Evolutionary conservation across 495 filamentous ascomycete genomes (phyloP).

Genomic region (Xylaria palmicola): DNA sequence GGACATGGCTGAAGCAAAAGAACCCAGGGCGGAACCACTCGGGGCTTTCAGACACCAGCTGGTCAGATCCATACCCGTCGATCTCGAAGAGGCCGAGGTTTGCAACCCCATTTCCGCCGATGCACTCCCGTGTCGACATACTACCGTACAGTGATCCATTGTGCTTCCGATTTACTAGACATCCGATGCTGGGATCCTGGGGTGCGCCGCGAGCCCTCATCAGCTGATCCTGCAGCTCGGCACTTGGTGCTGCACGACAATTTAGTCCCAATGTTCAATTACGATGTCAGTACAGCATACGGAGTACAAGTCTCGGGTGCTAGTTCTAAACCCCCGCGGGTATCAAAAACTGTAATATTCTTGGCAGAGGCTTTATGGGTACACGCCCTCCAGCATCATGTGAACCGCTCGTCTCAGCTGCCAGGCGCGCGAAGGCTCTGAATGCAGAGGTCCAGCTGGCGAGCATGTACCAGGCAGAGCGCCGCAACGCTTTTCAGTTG

Average conservation of each 20-base stretch:
- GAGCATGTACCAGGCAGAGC: background rate
- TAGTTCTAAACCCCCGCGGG: constrained; percentile 5
- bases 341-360: background rate
- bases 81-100: background rate
- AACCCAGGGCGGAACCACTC: background rate
- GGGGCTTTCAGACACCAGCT: background rate
- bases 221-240: constrained; percentile 20
- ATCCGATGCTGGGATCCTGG: constrained; percentile 16
- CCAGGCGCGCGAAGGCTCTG: background rate
- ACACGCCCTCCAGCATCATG: background rate
- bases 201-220: constrained; percentile 14
- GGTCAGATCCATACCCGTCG: background rate
- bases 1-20: constrained; percentile 3
- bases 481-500: background rate
- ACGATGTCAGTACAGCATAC: constrained; percentile 1
- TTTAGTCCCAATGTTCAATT: constrained; percentile 12
- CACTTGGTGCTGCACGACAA: constrained; percentile 18
- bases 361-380: background rate
- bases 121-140: constrained; percentile 10
- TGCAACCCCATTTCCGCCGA: background rate
- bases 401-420: constrained; percentile 1
- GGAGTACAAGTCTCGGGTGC: constrained; percentile 12
- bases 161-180: constrained; percentile 3
- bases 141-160: constrained; percentile 8
- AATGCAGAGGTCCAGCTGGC: background rate